Evolutionary conservation across 106 monocot species (phyloP), one percentile per base, ranked within the genome.

Genomic region (Dendrobium officinale): DNA sequence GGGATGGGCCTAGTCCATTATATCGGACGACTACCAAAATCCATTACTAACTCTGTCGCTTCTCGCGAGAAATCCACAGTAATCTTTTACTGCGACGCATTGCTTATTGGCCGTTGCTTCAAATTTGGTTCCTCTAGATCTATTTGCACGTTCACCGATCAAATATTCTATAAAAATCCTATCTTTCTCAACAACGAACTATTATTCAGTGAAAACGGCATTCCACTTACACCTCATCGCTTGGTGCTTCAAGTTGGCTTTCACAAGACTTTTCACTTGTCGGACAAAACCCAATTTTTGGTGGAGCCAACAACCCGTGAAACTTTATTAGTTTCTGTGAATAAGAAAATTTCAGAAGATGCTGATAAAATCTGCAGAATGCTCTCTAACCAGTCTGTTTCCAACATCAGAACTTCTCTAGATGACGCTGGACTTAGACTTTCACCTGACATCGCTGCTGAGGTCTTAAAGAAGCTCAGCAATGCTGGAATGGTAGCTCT

Each of bases 401-500:
- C 88, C 9, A 78, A 40, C 26, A 44, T 88, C 33, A 33, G 66
- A 0, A 43, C 80, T 22, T 75, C 49, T 40, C 86, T 96, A 5
- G 87, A 90, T 73, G 55, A 83, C 17, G 77, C 88, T 43, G 81
- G 82, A 67, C 77, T 90, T 17, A 72, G 73, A 19, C 27, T 86
- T 41, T 90, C 92, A 3, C 81, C 93, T 3, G 75, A 59, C 59
- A 67, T 96, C 48, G 92, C 87, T 10, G 84, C 81, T 18, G 89
- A 92, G 55, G 88, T 90, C 42, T 81, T 96, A 13, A 91, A 83
- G 84, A 91, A 77, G 78, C 86, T 96, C 7, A 84, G 84, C 66
- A 96, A 96, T 81, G 85, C 93, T 5, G 96, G 96, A 72, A 90
- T 80, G 74, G 80, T 87, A 2, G 87, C 96, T 0, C 81, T 93